Evolutionary conservation across 176 grass and related monocot genomes (phyloP).

Genomic region (Triticum aestivum): DNA sequence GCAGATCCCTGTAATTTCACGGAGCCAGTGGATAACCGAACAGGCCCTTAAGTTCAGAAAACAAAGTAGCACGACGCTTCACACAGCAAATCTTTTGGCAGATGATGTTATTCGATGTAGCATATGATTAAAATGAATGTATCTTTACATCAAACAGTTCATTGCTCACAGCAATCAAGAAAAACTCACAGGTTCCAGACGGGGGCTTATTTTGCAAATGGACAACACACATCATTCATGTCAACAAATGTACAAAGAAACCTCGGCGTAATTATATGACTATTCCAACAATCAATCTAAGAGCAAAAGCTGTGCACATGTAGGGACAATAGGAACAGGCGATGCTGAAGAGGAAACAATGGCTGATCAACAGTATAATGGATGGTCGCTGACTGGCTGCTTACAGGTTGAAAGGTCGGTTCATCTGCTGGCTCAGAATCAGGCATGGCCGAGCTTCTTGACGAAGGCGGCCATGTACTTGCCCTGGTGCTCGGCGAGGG

Average conservation of each 20-base stretch:
- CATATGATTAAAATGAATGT: neutral
- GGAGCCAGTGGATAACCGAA: too few species aligned
- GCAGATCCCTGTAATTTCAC: too few species aligned
- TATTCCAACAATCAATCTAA: slow-evolving; percentile 31
- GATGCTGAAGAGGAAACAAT: slow-evolving; percentile 33
- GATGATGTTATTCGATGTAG: slow-evolving; percentile 21
- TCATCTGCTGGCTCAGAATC: slow-evolving; percentile 18
- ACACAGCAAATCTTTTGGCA: slow-evolving; percentile 6
- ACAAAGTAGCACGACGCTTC: neutral
- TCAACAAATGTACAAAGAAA: slow-evolving; percentile 46
- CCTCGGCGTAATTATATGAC: neutral
- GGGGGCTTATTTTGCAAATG: slow-evolving; percentile 43
- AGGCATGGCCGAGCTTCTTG: slow-evolving; percentile 50
- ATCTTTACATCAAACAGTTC: neutral
- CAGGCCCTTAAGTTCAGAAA: neutral
- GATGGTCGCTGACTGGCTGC: slow-evolving; percentile 29
- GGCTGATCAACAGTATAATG: neutral
- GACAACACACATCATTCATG: slow-evolving; percentile 35
- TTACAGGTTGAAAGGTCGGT: neutral
- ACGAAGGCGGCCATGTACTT: slow-evolving; percentile 85
- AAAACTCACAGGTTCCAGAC: neutral
- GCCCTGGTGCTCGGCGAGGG: slow-evolving; percentile 82
- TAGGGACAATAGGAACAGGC: slow-evolving; percentile 20
- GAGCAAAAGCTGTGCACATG: slow-evolving; percentile 47
- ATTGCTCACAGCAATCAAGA: neutral